These are phyloP conservation scores for Golovinomyces cichoracearum DNA, from an alignment of 2,329 filamentous ascomycete genomes.

Conservation along the genomic window DNA sequence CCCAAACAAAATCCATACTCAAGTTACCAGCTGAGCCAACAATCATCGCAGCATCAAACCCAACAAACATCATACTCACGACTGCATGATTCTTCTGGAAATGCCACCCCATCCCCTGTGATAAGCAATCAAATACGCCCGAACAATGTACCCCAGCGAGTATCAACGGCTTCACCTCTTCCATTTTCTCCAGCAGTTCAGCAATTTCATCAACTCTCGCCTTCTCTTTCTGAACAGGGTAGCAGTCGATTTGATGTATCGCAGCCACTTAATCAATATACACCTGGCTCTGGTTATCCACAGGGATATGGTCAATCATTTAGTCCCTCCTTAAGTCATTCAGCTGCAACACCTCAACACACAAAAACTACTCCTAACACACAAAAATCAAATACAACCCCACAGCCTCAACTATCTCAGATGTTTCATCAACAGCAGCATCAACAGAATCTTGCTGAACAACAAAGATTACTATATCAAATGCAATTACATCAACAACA, in stretches of 20 bases:
- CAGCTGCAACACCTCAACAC: conserved; percentile 27
- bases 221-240: conserved; percentile 46
- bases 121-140: conserved; percentile 57
- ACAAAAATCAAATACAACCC: conserved; percentile 18
- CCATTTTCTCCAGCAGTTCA: conserved; percentile 58
- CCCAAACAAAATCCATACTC: conserved; percentile 54
- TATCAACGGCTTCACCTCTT: conserved; percentile 79
- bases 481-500: conserved; percentile 72
- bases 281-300: conserved; percentile 30
- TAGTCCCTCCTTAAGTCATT: conserved; percentile 27
- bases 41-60: conserved; percentile 29
- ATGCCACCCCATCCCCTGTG: conserved; percentile 77
- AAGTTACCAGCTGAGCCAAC: conserved; percentile 38
- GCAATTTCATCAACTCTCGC: conserved; percentile 51
- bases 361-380: conserved; percentile 25
- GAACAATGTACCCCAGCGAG: conserved; percentile 47
- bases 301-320: conserved; percentile 34
- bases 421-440: conserved; percentile 6
- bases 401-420: conserved; percentile 13
- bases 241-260: conserved; percentile 37
- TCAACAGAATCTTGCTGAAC: conserved; percentile 28
- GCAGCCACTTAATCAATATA: conserved; percentile 39
- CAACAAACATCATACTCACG: conserved; percentile 55
- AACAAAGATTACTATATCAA: conserved; percentile 53
- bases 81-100: conserved; percentile 54